These are phyloP conservation scores for Trypanosoma brucei DNA, from an alignment of 208 protist species.

Conservation along the genomic window DNA sequence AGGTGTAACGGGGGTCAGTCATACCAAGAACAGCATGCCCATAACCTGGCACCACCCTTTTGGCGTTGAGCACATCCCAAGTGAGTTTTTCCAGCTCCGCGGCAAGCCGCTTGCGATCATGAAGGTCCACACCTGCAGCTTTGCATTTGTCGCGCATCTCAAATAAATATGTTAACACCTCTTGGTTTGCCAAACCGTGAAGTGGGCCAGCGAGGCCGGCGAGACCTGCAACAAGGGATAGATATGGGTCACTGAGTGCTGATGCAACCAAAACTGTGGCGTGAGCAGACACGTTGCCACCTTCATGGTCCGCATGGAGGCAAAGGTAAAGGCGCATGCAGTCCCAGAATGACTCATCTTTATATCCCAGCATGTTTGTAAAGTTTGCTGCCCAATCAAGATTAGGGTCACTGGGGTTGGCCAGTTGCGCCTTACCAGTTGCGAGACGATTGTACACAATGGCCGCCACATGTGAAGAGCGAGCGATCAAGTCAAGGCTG, in stretches of 20 bases:
- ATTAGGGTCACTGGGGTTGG: slow-evolving; percentile 31
- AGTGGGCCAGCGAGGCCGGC: slow-evolving; percentile 96
- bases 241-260: slow-evolving; percentile 97
- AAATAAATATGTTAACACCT: slow-evolving; percentile 90
- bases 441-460: slow-evolving; percentile 89
- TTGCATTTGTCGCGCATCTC: slow-evolving; percentile 61
- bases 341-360: slow-evolving; percentile 90
- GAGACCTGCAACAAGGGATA: slow-evolving; percentile 92
- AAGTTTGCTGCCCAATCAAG: slow-evolving; percentile 97
- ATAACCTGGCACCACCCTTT: slow-evolving; percentile 93
- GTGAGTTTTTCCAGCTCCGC: slow-evolving; percentile 83
- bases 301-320: slow-evolving; percentile 95
- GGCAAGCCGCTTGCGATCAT: slow-evolving; percentile 49
- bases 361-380: slow-evolving; percentile 92
- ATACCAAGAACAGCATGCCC: slow-evolving; percentile 97
- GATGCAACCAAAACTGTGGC: slow-evolving; percentile 95
- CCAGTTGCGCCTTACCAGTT: slow-evolving; percentile 45
- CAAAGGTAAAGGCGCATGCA: slow-evolving; percentile 97
- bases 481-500: slow-evolving; percentile 89
- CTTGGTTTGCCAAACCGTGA: slow-evolving; percentile 97
- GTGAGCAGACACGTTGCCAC: slow-evolving; percentile 97
- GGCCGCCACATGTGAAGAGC: slow-evolving; percentile 83
- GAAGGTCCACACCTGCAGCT: slow-evolving; percentile 37
- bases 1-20: slow-evolving; percentile 97
- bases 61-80: slow-evolving; percentile 89